These are phyloP conservation scores for Wickerhamiella hasegawae DNA, from an alignment of 805 yeast genomes.

Conservation along the genomic window DNA sequence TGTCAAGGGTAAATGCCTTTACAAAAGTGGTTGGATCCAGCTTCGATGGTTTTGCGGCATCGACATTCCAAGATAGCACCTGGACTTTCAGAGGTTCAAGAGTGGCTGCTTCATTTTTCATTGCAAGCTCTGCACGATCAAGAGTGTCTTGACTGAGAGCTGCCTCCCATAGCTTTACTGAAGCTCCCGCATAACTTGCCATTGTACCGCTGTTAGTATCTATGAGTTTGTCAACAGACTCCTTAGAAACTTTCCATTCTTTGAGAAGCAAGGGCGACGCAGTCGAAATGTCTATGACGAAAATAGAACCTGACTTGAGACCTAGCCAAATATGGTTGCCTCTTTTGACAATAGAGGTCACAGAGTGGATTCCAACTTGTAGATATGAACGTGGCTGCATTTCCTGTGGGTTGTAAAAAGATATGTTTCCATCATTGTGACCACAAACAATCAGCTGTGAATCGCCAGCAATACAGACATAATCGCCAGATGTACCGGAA, in stretches of 20 bases:
- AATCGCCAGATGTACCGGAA: background rate
- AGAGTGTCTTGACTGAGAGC: background rate
- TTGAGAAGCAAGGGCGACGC: background rate
- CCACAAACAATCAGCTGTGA: conserved; percentile 1
- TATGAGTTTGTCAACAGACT: background rate
- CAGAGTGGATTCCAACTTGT: too few relatives aligned
- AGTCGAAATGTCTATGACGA: background rate
- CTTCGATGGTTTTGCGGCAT: conserved; percentile 22
- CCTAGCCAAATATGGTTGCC: conserved; percentile 2
- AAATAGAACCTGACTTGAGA: conserved; percentile 1
- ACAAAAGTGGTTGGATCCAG: conserved; percentile 14
- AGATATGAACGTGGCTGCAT: background rate
- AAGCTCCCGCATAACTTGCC: background rate
- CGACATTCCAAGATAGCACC: conserved; percentile 28
- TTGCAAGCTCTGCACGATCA: background rate
- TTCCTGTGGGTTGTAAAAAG: background rate
- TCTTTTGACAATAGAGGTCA: background rate
- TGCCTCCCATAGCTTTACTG: conserved; percentile 3
- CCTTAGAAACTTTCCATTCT: conserved; percentile 1
- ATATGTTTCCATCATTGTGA: conserved; percentile 4
- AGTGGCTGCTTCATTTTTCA: background rate
- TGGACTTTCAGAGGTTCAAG: conserved; percentile 16
- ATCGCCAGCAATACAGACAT: background rate
- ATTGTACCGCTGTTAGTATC: background rate
- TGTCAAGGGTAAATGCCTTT: conserved; percentile 3